These are phyloP conservation scores for Chenopodium berlandieri DNA, from an alignment of 148 eudicot species.

Conservation along the genomic window DNA sequence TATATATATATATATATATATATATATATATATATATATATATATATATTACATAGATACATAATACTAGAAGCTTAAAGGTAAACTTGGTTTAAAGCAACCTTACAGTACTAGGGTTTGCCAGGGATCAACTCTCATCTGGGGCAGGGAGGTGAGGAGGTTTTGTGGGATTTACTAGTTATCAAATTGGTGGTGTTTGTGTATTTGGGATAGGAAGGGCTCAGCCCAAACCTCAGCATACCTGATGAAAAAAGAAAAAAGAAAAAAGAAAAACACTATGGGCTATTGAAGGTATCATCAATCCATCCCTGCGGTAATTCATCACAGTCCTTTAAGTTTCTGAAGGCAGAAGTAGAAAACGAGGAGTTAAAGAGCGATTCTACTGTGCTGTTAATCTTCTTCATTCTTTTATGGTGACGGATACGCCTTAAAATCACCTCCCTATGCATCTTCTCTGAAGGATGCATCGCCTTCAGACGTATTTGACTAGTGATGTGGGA, in stretches of 20 bases:
- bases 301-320: constrained; percentile 18
- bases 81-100: background rate
- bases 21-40: background rate
- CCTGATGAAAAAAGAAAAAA: no score
- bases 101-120: background rate
- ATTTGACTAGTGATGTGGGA: constrained; percentile 7
- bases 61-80: no score
- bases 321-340: constrained; percentile 11
- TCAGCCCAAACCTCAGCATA: background rate
- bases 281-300: constrained; percentile 15
- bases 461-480: constrained; percentile 13
- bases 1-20: background rate
- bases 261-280: background rate
- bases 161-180: background rate
- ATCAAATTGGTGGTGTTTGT: background rate
- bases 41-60: no score
- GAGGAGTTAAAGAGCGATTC: constrained; percentile 13
- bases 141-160: background rate
- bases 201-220: background rate
- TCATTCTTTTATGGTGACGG: constrained; percentile 20
- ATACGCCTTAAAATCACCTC: constrained; percentile 21
- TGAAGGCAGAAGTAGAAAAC: constrained; percentile 7
- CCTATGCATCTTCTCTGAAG: constrained; percentile 11
- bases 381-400: constrained; percentile 17
- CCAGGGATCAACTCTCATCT: background rate